Conservation (phyloP, 2,329 filamentous ascomycete genomes). For the Aureobasidium zeae region DNA sequence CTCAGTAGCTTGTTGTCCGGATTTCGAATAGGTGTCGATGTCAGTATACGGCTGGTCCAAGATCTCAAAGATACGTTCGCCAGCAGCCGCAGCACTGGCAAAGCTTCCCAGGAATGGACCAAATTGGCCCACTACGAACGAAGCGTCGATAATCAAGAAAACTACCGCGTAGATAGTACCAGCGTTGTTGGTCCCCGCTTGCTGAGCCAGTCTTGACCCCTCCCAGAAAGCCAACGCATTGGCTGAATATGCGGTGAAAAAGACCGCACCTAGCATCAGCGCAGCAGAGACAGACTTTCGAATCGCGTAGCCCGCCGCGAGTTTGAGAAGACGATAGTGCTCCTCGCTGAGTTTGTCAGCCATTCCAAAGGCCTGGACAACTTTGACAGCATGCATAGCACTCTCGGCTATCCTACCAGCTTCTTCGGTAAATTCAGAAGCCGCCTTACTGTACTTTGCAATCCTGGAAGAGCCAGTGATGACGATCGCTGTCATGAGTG, state of each 20-base stretch:
- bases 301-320: constrained; percentile 30
- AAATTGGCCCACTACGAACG: constrained; percentile 53
- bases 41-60: constrained; percentile 33
- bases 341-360: constrained; percentile 32
- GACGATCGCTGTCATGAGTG: constrained; percentile 38
- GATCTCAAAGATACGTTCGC: constrained; percentile 37
- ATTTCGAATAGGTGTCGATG: constrained; percentile 32
- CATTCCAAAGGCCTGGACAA: constrained; percentile 41
- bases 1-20: constrained; percentile 18
- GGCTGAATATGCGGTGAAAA: constrained; percentile 38
- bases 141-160: constrained; percentile 55
- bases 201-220: constrained; percentile 27
- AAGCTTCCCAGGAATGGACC: constrained; percentile 53
- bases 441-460: constrained; percentile 33
- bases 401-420: constrained; percentile 38
- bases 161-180: constrained; percentile 55
- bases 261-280: constrained; percentile 35
- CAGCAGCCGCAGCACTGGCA: constrained; percentile 44
- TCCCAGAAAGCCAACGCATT: constrained; percentile 41
- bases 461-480: constrained; percentile 34
- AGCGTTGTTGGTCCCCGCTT: constrained; percentile 29
- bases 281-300: constrained; percentile 35
- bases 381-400: constrained; percentile 37
- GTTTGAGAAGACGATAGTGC: constrained; percentile 29
- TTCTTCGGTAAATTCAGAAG: constrained; percentile 32